Base-by-base conservation (phyloP, 345 rosid genomes). In the Lumnitzera racemosa region DNA sequence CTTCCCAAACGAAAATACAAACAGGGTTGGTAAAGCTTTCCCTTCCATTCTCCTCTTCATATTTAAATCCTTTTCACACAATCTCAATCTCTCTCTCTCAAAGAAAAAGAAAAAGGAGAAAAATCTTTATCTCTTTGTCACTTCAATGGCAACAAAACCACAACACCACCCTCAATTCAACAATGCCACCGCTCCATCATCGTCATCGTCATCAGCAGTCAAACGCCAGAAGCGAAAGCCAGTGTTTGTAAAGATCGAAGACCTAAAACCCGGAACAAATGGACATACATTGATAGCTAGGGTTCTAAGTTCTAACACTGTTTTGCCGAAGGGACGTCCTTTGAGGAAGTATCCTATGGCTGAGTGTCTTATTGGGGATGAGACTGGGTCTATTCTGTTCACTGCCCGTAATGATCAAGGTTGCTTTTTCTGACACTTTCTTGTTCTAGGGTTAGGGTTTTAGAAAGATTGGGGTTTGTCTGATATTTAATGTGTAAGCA, bases 361-460 rank as follows among this genome's bases (percentile, higher is more conserved):
- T 8, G 81, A 80, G 71, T 80, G 81, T 55, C 70, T 80, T n/a
- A 17, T 80, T 16, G 84, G 84, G 31, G 84, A 80, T 41, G 81
- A 77, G 61, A 77, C 78, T 9, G 81, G 77, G 15, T 55, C 68
- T 56, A 51, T 77, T 53, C 11, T 80, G 53, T 77, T 80, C 68
- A 70, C 79, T 16, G 78, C 81, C 25, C 64, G 84, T 11, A 77
- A 80, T 51, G 69, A 73, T 48, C 79, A 78, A 73, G 81, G 81
- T 76, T 46, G 11, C 31, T 1, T 4, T 25, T 13, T 61, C 16
- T 11, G 31, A 27, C 25, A 12, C 7, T 49, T 15, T 48, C 46
- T 0, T 13, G 41, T 4, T 20, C 1, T 27, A 27, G 31, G 31
- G 31, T 27, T 27, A 27, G 31, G 31, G 31, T 27, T 27, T 27